These are phyloP conservation scores for Coemansia sp. DNA, from an alignment of 192 early-diverging fungal species.

Conservation along the genomic window DNA sequence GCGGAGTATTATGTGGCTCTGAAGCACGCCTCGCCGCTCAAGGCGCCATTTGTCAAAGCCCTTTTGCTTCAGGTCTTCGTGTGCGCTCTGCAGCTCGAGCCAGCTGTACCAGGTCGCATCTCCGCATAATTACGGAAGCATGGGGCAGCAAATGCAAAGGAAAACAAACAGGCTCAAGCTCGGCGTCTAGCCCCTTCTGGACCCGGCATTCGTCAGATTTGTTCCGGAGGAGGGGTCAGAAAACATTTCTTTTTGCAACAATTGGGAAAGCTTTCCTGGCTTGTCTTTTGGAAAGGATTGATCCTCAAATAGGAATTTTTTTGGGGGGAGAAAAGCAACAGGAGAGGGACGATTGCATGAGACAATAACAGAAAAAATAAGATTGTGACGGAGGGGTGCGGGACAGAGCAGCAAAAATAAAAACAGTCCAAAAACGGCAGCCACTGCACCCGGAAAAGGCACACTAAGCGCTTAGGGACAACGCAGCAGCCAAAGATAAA, in stretches of 20 bases:
- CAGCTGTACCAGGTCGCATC: too few species aligned
- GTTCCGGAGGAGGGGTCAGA: background rate
- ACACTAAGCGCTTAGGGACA: background rate
- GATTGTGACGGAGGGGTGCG: conserved; percentile 8
- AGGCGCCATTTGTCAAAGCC: too few species aligned
- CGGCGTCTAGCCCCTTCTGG: background rate
- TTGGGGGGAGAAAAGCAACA: background rate
- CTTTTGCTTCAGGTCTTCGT: too few species aligned
- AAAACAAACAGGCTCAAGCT: background rate
- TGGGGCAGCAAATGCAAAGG: too few species aligned
- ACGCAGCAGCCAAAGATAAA: too few species aligned
- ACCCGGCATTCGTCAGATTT: background rate
- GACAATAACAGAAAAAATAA: background rate
- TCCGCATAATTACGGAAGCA: too few species aligned
- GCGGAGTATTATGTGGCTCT: too few species aligned
- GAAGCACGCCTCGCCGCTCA: too few species aligned
- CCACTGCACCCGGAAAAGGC: background rate
- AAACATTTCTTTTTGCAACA: too few species aligned
- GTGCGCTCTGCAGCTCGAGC: too few species aligned
- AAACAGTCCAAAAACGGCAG: background rate
- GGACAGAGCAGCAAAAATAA: background rate
- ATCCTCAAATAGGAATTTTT: background rate
- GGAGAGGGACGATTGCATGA: background rate
- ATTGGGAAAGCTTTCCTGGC: too few species aligned
- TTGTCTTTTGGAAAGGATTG: background rate